Evolutionary conservation across 257 asterid species (phyloP).

Genomic region (Ajuga chamaepitys): DNA sequence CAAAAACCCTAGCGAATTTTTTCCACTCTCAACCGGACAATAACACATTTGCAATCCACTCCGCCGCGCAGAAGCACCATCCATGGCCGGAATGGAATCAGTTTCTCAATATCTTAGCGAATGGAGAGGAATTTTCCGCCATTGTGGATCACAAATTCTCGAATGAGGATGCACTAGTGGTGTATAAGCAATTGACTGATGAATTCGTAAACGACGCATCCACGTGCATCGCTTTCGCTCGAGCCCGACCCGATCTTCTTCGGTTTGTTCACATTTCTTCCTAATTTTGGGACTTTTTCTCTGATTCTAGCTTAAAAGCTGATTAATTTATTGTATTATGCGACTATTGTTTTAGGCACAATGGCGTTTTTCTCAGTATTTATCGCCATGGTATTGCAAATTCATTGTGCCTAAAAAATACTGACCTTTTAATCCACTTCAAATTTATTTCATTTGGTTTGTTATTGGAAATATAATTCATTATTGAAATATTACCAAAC

Average conservation of each 20-base stretch:
- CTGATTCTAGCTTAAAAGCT: not conserved
- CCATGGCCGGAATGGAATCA: slow-evolving; percentile 91
- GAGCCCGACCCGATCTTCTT: slow-evolving; percentile 53
- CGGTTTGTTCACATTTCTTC: slow-evolving; percentile 35
- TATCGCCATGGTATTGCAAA: too few species aligned
- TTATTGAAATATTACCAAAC: too few species aligned
- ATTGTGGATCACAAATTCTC: slow-evolving; percentile 16
- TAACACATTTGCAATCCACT: slow-evolving; percentile 15
- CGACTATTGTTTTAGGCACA: not conserved
- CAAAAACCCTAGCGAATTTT: too few species aligned
- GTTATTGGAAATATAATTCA: too few species aligned
- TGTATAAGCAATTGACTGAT: slow-evolving; percentile 50
- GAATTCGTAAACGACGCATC: slow-evolving; percentile 53
- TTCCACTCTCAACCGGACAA: slow-evolving; percentile 16
- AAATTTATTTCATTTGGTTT: not conserved
- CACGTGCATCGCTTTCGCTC: slow-evolving; percentile 60
- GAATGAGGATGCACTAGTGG: slow-evolving; percentile 68
- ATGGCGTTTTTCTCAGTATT: not conserved
- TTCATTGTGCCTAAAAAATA: too few species aligned
- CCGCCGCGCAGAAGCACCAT: not conserved
- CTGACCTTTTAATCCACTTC: not conserved
- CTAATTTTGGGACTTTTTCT: not conserved
- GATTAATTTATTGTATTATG: too few species aligned
- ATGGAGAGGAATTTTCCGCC: slow-evolving; percentile 13
- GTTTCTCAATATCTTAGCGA: slow-evolving; percentile 33